Conservation (phyloP, 768 basidiomycete genomes). For the Rhizopogon sp. region DNA sequence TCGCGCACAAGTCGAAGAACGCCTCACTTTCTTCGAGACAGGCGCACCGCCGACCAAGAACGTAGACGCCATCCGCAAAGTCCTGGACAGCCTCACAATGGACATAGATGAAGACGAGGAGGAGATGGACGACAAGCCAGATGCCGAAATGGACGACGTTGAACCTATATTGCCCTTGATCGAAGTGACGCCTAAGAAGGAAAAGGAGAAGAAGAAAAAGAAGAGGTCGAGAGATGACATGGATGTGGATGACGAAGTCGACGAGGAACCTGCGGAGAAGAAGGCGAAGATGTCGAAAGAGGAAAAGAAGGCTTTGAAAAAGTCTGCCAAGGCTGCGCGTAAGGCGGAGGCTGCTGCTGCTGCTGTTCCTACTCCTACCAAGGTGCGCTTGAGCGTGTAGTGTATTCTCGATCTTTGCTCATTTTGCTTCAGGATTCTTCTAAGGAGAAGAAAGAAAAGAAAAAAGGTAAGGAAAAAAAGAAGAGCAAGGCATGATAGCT, state of each 20-base stretch:
- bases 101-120: conserved; percentile 59
- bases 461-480: conserved; percentile 48
- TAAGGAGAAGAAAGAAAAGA: conserved; percentile 35
- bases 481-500: conserved; percentile 36
- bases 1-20: conserved; percentile 91
- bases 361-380: conserved; percentile 4
- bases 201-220: conserved; percentile 52
- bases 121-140: conserved; percentile 26
- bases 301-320: conserved; percentile 83
- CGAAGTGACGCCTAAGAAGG: conserved; percentile 49
- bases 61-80: conserved; percentile 87
- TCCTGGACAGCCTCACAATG: conserved; percentile 69
- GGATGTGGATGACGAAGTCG: conserved; percentile 50
- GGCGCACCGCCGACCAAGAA: conserved; percentile 88
- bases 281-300: conserved; percentile 79
- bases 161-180: conserved; percentile 54
- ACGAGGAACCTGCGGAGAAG: conserved; percentile 48
- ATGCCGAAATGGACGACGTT: conserved; percentile 40
- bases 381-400: conserved; percentile 26
- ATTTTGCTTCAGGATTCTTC: conserved; percentile 22
- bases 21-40: conserved; percentile 90
- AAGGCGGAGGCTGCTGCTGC: too few species aligned
- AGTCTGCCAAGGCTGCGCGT: conserved; percentile 47
- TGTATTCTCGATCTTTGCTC: neutral
- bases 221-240: conserved; percentile 66